Base-by-base conservation (phyloP, 2,329 filamentous ascomycete genomes). In the Neurospora sp. region DNA sequence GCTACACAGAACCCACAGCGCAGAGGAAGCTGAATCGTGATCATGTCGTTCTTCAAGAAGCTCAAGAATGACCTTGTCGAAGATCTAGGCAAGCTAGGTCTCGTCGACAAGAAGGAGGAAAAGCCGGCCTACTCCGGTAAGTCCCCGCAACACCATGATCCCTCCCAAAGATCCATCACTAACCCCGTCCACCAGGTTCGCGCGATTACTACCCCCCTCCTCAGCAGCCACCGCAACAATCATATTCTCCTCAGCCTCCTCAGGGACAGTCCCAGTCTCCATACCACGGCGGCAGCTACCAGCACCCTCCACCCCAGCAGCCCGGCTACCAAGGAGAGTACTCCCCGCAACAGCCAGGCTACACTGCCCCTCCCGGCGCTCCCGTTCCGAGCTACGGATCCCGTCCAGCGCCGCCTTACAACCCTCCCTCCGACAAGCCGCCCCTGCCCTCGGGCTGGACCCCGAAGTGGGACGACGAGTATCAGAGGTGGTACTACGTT, bases 401-500 rank as follows among this genome's bases (percentile, higher is more conserved):
- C 11, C 71, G 71, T 10, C 75, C 72, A 43, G 70, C 69, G 19
- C 77, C 73, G 43, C 72, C 75, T 15, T 75, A 76, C 74, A 68
- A 69, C 11, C 73, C 75, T 8, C 76, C 76, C 2, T 28, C 78
- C 1, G 78, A 78, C 68, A 80, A 79, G 75, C 82, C 86, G 62
- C 79, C 83, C 40, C 78, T 87, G 68, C 81, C 86, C 33, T 73
- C 81, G 66, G 86, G 86, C 74, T 89, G 87, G 87, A 76, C 79
- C 28, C 81, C 85, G 66, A 83, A 86, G 74, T 89, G 83, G 79
- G 86, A 89, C 73, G 83, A 84, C 58, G 79, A 78, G 70, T 81
- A 81, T 70, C 83, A 86, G 74, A 83, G 85, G 68, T 87, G 84
- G 79, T 89, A 83, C 79, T 72, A 85, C 74, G 80, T 88, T 69